Conservation (phyloP, 805 yeast genomes). For the Pichia occidentalis region DNA sequence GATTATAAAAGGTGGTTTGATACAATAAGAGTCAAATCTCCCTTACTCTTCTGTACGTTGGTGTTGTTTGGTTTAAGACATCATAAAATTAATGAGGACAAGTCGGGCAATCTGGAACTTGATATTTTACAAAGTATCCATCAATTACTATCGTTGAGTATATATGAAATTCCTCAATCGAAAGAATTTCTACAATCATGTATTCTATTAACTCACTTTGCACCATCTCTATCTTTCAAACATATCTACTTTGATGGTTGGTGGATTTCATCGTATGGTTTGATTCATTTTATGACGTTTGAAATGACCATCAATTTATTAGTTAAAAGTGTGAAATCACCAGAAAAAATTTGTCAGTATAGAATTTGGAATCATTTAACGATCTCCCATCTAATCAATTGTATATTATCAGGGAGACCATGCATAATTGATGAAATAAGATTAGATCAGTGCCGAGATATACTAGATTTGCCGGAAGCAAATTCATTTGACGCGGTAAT, state of each 20-base stretch:
- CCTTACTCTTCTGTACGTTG: slow-evolving; percentile 56
- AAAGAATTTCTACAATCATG: slow-evolving; percentile 56
- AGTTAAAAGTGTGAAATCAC: slow-evolving; percentile 20
- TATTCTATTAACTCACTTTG: slow-evolving; percentile 54
- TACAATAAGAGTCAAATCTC: slow-evolving; percentile 39
- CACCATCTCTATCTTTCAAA: slow-evolving; percentile 49
- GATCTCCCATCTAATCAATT: slow-evolving; percentile 53
- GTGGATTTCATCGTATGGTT: slow-evolving; percentile 58
- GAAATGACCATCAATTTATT: slow-evolving; percentile 31
- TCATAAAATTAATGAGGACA: slow-evolving; percentile 10
- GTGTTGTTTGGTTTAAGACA: slow-evolving; percentile 54
- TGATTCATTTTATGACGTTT: slow-evolving; percentile 53
- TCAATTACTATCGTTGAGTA: slow-evolving; percentile 38
- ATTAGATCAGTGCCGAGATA: slow-evolving; percentile 50
- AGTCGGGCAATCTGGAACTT: slow-evolving; percentile 21
- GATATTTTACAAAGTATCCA: slow-evolving; percentile 40
- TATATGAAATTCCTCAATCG: slow-evolving; percentile 36
- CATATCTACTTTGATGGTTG: slow-evolving; percentile 58
- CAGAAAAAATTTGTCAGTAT: slow-evolving; percentile 37
- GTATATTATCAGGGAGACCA: slow-evolving; percentile 62
- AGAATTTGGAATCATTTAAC: slow-evolving; percentile 68
- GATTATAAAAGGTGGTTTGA: slow-evolving; percentile 13
- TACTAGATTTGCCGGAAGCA: slow-evolving; percentile 51
- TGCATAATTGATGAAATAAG: slow-evolving; percentile 58
- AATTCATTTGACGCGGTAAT: slow-evolving; percentile 70